Percentiles rank a stretch among this genome's conserved stretches.
Conservation (phyloP, 2,329 filamentous ascomycete genomes). For the Aspergillus fumigatiaffinis region DNA sequence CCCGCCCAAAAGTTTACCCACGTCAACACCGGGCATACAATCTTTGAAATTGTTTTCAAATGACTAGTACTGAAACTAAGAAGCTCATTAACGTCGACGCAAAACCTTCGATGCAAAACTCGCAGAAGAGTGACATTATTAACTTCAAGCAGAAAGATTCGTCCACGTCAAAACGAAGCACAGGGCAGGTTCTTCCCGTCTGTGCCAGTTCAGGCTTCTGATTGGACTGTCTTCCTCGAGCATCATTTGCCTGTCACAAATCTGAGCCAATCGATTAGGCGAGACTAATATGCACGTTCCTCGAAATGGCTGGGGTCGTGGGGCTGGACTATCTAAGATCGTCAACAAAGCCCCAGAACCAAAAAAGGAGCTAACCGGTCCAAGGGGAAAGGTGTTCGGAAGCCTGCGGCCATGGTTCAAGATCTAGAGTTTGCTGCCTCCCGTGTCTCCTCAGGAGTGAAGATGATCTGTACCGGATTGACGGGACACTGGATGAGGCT, state of each 20-base stretch:
- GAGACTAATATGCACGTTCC: not conserved
- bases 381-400: not conserved
- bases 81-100: not conserved
- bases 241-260: not conserved
- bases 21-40: not conserved
- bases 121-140: not conserved
- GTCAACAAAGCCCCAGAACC: not conserved
- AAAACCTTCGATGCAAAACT: not conserved
- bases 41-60: not conserved
- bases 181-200: not conserved
- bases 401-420: not conserved
- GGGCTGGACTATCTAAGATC: not conserved
- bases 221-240: not conserved
- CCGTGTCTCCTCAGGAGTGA: not conserved
- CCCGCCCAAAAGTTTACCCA: not conserved
- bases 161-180: not conserved
- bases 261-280: not conserved
- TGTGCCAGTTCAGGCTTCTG: not conserved
- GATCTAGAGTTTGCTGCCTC: not conserved
- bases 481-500: not conserved
- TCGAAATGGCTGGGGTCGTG: not conserved
- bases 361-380: not conserved
- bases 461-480: not conserved
- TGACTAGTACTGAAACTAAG: not conserved
- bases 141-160: not conserved